Base-by-base conservation (phyloP, 1,284 basidiomycete species). In the Jaminaea rosea region DNA sequence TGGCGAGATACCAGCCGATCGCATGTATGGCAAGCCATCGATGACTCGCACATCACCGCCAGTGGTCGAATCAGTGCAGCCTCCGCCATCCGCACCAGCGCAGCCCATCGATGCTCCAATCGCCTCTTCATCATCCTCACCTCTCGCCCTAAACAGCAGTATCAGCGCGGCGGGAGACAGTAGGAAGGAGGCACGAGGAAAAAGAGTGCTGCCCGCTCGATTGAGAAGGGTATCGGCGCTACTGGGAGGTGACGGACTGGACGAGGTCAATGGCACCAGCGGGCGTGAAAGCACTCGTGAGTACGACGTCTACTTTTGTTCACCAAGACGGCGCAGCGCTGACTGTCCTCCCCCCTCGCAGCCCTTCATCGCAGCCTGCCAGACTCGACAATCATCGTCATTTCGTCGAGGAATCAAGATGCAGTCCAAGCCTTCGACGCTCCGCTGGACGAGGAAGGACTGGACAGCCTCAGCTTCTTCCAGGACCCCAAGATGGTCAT, bases 211-310 rank as follows among this genome's bases (percentile, higher is more conserved):
- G 63, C 63, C 63, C 1, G 59, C 61, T 0, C 50, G 63, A 3
- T 44, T 66, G 10, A 44, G 52, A 5, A 53, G 59, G 31, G 62
- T 66, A 23, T 66, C 63, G 17, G 58, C 54, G 24, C 53, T 67
- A 1, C 49, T 67, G 13, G 63, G 63, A 8, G 65, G 65, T 0
- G 58, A 57, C 15, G 55, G 46, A 48, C 50, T 63, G 3, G 65
- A 67, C 31, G 65, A 63, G 21, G 63, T n/a, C n/a, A n/a, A n/a
- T n/a, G n/a, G n/a, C n/a, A n/a, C n/a, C n/a, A n/a, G n/a, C n/a
- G n/a, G n/a, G n/a, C n/a, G n/a, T n/a, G n/a, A n/a, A n/a, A n/a
- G n/a, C n/a, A n/a, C n/a, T n/a, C n/a, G n/a, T n/a, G n/a, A n/a
- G n/a, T n/a, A n/a, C n/a, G n/a, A n/a, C n/a, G n/a, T n/a, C n/a